Evolutionary conservation across 305 asterid genomes (phyloP).

Genomic region (Fraxinus angustifolia): DNA sequence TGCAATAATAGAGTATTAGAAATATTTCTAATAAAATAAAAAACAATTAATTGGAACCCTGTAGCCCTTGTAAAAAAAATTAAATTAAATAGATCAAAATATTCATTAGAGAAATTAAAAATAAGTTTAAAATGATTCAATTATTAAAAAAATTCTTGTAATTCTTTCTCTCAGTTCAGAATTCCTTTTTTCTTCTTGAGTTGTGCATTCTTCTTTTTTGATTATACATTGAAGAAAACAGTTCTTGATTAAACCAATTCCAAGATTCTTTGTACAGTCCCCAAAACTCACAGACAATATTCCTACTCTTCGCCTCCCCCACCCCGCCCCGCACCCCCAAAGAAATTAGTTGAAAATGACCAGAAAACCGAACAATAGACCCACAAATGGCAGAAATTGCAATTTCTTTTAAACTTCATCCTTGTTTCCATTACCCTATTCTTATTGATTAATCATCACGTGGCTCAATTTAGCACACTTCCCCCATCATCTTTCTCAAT

Average conservation of each 20-base stretch:
- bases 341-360: conserved; percentile 20
- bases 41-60: background rate
- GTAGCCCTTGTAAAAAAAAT: background rate
- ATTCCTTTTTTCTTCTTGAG: background rate
- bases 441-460: conserved; percentile 41
- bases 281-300: conserved; percentile 20
- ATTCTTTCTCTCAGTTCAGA: background rate
- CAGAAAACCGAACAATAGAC: conserved; percentile 27
- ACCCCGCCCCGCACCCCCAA: background rate
- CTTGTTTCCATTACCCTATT: conserved; percentile 26
- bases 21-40: background rate
- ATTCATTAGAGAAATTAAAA: background rate
- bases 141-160: background rate
- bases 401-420: conserved; percentile 26
- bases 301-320: conserved; percentile 4
- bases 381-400: conserved; percentile 36
- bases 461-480: conserved; percentile 38
- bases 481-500: conserved; percentile 17
- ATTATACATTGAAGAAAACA: conserved; percentile 11
- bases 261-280: conserved; percentile 41
- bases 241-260: conserved; percentile 35
- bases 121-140: too few species aligned
- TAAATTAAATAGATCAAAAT: background rate
- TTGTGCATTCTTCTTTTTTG: background rate
- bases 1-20: background rate